Base-by-base conservation (phyloP, 805 yeast species). In the Saccharomycopsis guyanensis region DNA sequence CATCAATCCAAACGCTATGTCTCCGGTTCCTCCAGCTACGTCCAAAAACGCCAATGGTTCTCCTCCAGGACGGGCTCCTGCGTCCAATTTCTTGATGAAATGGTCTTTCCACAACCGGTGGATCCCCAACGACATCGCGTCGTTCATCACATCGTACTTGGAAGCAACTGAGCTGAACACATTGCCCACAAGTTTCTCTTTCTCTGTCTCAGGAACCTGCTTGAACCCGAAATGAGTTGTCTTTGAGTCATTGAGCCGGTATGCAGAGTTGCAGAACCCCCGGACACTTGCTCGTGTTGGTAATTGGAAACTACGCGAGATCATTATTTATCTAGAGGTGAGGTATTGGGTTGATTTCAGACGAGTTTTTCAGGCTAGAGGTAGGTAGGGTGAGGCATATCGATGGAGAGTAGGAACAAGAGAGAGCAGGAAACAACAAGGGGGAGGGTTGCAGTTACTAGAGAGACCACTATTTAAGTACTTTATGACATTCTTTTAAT, bases 1-100 rank as follows among this genome's bases (percentile, higher is more conserved):
- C 52, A 93, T 70, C 53, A 93, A 73, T 2, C 98, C 94, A 66
- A 87, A 87, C 1, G 98, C 98, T 65, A 93, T 91, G 60, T 93
- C 98, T 40, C 98, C 98, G 8, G 97, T 87, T 20, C 98, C 98
- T 50, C 98, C 98, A 23, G 98, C 98, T 47, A 93, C 97, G 64
- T 93, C 98, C 53, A 93, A 72, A 59, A 93, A 91, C 49, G 80
- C 77, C 57, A 93, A 69, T 3, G 96, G 96, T 54, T 81, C 76
- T 12, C 78, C 75, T 39, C 91, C 94, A 3, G 95, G 91, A 59
- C 97, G 76, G 70, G 78, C 79, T 29, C 98, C 98, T 38, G 97
- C 95, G 60, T 93, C 96, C 47, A 93, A 69, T 55, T 86, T 78
- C 56, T 79, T 73, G 57, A 93, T 88, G 61, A 93, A 83, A 60